Evolutionary conservation across 2,329 filamentous ascomycete species (phyloP), one percentile per base, ranked within the genome.

Genomic region (Apiospora marii): DNA sequence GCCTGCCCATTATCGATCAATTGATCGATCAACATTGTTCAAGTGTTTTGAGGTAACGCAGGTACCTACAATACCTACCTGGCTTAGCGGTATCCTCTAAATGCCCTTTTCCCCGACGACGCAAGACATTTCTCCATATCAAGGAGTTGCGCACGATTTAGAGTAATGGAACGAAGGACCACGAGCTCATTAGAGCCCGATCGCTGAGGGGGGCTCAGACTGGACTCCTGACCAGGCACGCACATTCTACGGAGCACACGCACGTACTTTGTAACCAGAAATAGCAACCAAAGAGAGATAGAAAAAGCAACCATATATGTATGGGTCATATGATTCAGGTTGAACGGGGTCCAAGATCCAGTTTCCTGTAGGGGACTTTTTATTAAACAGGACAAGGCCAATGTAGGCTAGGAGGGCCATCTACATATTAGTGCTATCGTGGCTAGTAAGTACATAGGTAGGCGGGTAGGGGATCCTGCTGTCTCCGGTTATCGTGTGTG

Each of bases 311-410:
- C 41, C 30, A 64, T 41, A 24, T n/a, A 64, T 22, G 58, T n/a
- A 64, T 22, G 58, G 58, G 53, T 61, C 53, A 37, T 34, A 61
- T 37, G 53, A 34, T 61, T 22, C 27, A 61, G 16, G 27, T 61
- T 61, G 53, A 34, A 61, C 53, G 53, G 53, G 53, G 53, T 37
- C 53, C 53, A 37, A 64, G 30, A 64, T 64, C 58, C 58, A 64
- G 41, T 51, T 51, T 64, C 34, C 19, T 6, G 58, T 41, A 64
- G 19, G 58, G 58, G 5, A 41, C 16, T 41, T 13, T 7, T 37
- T 4, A 37, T 22, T 34, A 41, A 41, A 58, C 27, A 58, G 49
- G 49, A 41, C 37, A 41, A 10, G 37, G 37, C 10, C 37, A 41
- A 10, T 10, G 37, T 6, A 41, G 37, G 37, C 53, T 19, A 37